Evolutionary conservation across 768 basidiomycete genomes (phyloP).

Genomic region (Infundibulicybe gibba): DNA sequence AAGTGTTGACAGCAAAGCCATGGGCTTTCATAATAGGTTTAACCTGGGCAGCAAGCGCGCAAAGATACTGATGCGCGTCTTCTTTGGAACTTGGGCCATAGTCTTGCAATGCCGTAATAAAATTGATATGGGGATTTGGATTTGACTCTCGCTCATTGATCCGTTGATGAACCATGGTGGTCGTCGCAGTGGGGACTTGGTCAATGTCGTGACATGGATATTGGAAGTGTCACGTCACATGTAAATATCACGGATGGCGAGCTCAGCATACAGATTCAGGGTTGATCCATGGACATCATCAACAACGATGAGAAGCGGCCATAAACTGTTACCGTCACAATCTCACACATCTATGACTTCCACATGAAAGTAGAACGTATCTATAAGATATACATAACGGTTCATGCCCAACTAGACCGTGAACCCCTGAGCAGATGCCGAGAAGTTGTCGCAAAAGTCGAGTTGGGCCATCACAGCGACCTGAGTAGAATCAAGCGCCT

Average conservation of each 20-base stretch:
- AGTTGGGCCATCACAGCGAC: too few relatives aligned
- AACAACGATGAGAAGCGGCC: too few relatives aligned
- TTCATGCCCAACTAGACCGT: too few relatives aligned
- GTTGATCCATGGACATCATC: too few relatives aligned
- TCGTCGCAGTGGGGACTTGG: not conserved
- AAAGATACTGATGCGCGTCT: constrained; percentile 66
- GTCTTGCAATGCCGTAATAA: constrained; percentile 56
- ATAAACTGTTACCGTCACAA: too few relatives aligned
- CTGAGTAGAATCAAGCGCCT: too few relatives aligned
- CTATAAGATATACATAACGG: too few relatives aligned
- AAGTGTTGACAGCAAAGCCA: constrained; percentile 70
- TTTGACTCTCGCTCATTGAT: constrained; percentile 67
- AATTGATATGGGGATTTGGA: constrained; percentile 77
- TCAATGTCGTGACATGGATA: not conserved
- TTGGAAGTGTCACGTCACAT: not conserved
- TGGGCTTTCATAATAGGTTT: constrained; percentile 79
- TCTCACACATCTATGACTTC: too few relatives aligned
- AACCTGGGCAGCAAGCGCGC: constrained; percentile 81
- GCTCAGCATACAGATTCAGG: too few relatives aligned
- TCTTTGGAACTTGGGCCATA: constrained; percentile 19
- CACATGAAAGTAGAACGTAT: too few relatives aligned
- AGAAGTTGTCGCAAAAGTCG: too few relatives aligned
- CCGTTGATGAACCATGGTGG: constrained; percentile 67
- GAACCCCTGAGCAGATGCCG: too few relatives aligned
- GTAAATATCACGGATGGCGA: not conserved